These are phyloP conservation scores for Daedaleopsis sinensis DNA, from an alignment of 768 basidiomycete genomes.

Conservation along the genomic window DNA sequence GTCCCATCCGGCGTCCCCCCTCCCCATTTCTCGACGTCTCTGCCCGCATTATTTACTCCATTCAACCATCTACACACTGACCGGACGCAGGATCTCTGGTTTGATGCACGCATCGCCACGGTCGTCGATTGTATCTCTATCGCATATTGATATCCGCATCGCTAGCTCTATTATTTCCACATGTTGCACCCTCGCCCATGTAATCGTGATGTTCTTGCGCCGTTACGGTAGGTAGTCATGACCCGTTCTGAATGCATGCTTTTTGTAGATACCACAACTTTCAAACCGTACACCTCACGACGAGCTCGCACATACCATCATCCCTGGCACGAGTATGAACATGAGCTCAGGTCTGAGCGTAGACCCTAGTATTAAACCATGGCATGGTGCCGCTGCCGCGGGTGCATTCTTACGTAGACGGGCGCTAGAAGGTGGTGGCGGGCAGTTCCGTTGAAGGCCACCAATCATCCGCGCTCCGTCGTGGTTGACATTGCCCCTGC, in stretches of 20 bases:
- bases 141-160: constrained; percentile 22
- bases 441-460: too few species aligned
- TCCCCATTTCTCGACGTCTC: background rate
- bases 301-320: too few species aligned
- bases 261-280: constrained; percentile 11
- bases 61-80: constrained; percentile 4
- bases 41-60: background rate
- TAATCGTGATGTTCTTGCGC: constrained; percentile 15
- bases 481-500: too few species aligned
- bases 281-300: background rate
- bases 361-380: too few species aligned
- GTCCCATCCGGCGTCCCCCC: background rate
- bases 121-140: constrained; percentile 24
- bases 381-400: too few species aligned
- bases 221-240: constrained; percentile 21
- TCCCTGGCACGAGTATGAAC: too few species aligned
- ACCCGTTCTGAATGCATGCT: constrained; percentile 17
- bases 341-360: too few species aligned
- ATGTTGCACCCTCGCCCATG: constrained; percentile 25
- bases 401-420: too few species aligned
- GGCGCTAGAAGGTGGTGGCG: too few species aligned
- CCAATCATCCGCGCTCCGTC: too few species aligned
- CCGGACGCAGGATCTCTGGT: constrained; percentile 13
- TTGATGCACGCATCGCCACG: constrained; percentile 13
- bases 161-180: constrained; percentile 21